Conservation (phyloP, 345 rosid genomes). For the Excoecaria agallocha region DNA sequence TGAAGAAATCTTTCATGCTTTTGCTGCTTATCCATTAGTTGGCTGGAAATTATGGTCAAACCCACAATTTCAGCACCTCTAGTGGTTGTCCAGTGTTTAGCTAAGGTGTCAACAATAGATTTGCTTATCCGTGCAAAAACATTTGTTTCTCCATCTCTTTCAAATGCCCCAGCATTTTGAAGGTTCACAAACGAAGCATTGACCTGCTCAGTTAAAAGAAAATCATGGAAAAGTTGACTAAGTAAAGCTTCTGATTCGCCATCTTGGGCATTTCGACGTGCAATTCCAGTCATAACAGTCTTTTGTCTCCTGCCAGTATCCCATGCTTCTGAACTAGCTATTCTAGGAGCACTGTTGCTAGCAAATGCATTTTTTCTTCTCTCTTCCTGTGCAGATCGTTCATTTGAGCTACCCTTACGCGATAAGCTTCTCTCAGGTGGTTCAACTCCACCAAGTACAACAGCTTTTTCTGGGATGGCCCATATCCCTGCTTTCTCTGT, state of each 20-base stretch:
- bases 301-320: constrained; percentile 59
- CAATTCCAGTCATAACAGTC: constrained; percentile 45
- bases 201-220: constrained; percentile 63
- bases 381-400: constrained; percentile 66
- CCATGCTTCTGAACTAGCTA: constrained; percentile 56
- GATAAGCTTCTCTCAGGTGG: constrained; percentile 93
- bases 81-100: constrained; percentile 98
- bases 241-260: constrained; percentile 93
- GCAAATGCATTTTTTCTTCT: constrained; percentile 45
- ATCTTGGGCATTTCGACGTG: constrained; percentile 65
- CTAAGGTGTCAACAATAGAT: constrained; percentile 84
- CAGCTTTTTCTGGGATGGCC: constrained; percentile 94
- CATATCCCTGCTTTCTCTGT: constrained; percentile 96
- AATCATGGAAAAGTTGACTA: constrained; percentile 71
- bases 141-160: constrained; percentile 81
- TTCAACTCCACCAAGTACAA: constrained; percentile 84
- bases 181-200: constrained; percentile 67
- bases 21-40: constrained; percentile 82
- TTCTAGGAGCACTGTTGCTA: constrained; percentile 55
- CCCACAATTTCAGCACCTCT: constrained; percentile 94
- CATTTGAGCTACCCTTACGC: constrained; percentile 84
- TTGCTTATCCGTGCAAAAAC: constrained; percentile 78
- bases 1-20: constrained; percentile 83
- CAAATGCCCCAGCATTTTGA: constrained; percentile 75
- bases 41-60: constrained; percentile 63